phyloP scores from a whole-genome alignment of 306 rosid species.

The Rosa lucieae region DNA sequence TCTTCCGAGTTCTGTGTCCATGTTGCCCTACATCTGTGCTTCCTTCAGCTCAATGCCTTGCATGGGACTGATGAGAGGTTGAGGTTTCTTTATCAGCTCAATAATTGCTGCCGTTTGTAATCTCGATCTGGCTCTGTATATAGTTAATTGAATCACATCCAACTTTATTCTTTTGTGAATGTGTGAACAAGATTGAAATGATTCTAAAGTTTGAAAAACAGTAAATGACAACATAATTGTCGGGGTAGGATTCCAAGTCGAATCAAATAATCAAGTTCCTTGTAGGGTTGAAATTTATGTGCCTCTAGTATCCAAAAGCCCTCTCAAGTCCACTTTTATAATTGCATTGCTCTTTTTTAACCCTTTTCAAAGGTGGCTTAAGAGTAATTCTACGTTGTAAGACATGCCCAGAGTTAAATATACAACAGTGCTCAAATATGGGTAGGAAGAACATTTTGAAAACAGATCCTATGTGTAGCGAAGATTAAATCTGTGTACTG shows the following conservation, averaged over 20 bases:
- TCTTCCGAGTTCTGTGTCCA: conserved; percentile 3
- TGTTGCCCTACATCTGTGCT: neutral
- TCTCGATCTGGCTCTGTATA: conserved; percentile 12
- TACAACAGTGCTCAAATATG: neutral
- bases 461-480: neutral
- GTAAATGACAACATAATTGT: neutral
- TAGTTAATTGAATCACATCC: conserved; percentile 4
- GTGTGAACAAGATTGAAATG: neutral
- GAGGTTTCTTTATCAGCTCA: conserved; percentile 11
- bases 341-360: neutral
- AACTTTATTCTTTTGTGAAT: conserved; percentile 9
- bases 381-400: neutral
- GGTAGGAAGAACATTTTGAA: neutral
- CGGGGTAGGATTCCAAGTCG: neutral
- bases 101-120: conserved; percentile 2
- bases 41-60: neutral
- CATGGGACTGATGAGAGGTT: neutral
- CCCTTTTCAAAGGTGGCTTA: neutral
- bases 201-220: neutral
- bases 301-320: neutral
- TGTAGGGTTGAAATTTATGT: neutral
- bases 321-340: neutral
- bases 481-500: neutral
- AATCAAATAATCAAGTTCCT: neutral
- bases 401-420: neutral